Base-by-base conservation (phyloP, 192 early-diverging fungal genomes). In the Spizellomyces punctatus region DNA sequence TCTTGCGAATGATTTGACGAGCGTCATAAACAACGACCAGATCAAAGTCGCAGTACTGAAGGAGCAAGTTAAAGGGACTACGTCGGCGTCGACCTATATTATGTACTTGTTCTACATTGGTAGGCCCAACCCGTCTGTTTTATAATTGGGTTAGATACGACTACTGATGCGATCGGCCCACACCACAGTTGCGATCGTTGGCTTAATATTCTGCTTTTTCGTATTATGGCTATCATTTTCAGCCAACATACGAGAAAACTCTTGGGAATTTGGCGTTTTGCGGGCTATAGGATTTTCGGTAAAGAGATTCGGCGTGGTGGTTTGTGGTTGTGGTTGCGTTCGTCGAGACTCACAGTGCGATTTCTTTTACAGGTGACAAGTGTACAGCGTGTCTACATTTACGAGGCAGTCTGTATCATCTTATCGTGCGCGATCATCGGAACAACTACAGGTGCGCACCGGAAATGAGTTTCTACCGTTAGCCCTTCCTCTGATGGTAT, bases 221-320 rank as follows among this genome's bases (percentile, higher is more conserved):
- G 73, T 78, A 6, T 64, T 73, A 3, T 78, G 73, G 63, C 66
- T 78, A 2, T 78, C 77, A 3, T 78, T 78, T n/a, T 74, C 77
- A 1, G 77, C 77, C 41, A 78, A 78, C 49, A 60, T 78, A 10
- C 66, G 69, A 19, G 77, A 78, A 56, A 78, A 78, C 49, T 57
- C 72, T 22, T 78, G 77, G 77, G 77, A 78, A 54, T 78, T 78
- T 64, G 77, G 77, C 22, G 73, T 78, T 4, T 46, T 78, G 9
- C 72, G 77, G 14, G 66, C 77, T 2, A 50, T 78, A 8, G 77
- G 77, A 46, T 69, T 78, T 49, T 47, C 70, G 48, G 77, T 78
- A 69, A 48, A 50, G 46, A 21, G 6, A 49, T 6, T 5, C 19
- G 48, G 19, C 21, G n/a, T 63, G 27, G n/a, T 63, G 21, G 5